Conservation (phyloP, 148 eudicot genomes). For the Polygonum aviculare region DNA sequence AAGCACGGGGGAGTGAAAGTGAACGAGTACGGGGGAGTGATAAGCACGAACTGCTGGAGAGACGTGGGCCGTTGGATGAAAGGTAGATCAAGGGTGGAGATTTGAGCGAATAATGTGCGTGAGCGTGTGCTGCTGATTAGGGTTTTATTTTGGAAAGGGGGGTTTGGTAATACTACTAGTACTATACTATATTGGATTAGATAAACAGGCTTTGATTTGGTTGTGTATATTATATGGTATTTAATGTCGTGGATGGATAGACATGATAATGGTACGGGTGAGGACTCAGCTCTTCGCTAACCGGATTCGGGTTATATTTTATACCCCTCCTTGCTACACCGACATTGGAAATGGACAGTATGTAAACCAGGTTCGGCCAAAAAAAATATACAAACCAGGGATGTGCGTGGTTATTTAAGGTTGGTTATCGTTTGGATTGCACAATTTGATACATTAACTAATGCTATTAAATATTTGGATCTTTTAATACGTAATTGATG, state of each 20-base stretch:
- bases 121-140: neutral
- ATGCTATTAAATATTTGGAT: too few species aligned
- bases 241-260: neutral
- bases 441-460: too few species aligned
- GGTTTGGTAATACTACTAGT: neutral
- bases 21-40: neutral
- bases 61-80: neutral
- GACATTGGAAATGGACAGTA: too few species aligned
- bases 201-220: neutral
- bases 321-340: too few species aligned
- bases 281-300: neutral
- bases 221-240: neutral
- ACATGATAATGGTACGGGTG: neutral
- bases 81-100: neutral
- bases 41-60: neutral
- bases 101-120: neutral
- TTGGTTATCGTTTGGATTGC: too few species aligned
- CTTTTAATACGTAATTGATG: too few species aligned
- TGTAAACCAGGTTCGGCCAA: too few species aligned
- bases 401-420: too few species aligned
- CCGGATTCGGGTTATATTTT: neutral
- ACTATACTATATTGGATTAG: neutral
- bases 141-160: neutral
- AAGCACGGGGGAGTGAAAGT: neutral
- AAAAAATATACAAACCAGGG: too few species aligned